Percentiles rank a stretch among this genome's conserved stretches.
These are phyloP conservation scores for Neocatenulostroma microsporum DNA, from an alignment of 2,329 filamentous ascomycete genomes.

Conservation along the genomic window DNA sequence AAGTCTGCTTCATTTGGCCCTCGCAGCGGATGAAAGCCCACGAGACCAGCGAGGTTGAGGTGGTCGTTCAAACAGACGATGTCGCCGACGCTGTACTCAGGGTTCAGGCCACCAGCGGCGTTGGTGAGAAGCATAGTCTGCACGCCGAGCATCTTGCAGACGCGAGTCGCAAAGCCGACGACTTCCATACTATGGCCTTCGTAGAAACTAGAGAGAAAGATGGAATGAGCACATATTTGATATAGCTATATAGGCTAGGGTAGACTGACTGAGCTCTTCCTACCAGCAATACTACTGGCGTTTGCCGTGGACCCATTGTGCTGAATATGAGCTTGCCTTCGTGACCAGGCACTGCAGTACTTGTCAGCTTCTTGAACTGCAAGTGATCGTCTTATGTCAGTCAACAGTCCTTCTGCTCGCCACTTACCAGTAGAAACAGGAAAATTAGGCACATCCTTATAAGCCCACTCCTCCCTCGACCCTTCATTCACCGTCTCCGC, in stretches of 20 bases:
- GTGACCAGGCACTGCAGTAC: slow-evolving; percentile 47
- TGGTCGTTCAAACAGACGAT: slow-evolving; percentile 60
- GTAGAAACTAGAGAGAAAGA: slow-evolving; percentile 48
- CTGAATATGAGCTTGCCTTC: slow-evolving; percentile 59
- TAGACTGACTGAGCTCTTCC: slow-evolving; percentile 55
- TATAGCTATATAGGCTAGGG: slow-evolving; percentile 20
- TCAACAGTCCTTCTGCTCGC: slow-evolving; percentile 5
- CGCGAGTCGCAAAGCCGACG: slow-evolving; percentile 56
- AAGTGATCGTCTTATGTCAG: not conserved
- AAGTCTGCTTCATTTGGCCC: slow-evolving; percentile 57
- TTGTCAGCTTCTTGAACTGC: not conserved
- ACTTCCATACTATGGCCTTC: slow-evolving; percentile 58
- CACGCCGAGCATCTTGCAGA: slow-evolving; percentile 56
- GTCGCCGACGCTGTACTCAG: slow-evolving; percentile 57
- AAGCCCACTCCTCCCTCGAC: slow-evolving; percentile 47
- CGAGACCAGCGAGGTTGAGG: slow-evolving; percentile 55
- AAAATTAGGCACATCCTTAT: slow-evolving; percentile 54
- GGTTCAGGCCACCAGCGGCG: slow-evolving; percentile 58
- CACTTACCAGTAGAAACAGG: slow-evolving; percentile 51
- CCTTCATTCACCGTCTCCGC: slow-evolving; percentile 48
- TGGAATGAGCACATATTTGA: slow-evolving; percentile 8
- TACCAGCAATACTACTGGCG: slow-evolving; percentile 55
- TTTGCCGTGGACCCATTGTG: slow-evolving; percentile 43
- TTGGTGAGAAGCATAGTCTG: slow-evolving; percentile 59
- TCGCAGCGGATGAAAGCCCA: slow-evolving; percentile 53